Evolutionary conservation across 768 basidiomycete genomes (phyloP).

Genomic region (Lentinula detonsa): DNA sequence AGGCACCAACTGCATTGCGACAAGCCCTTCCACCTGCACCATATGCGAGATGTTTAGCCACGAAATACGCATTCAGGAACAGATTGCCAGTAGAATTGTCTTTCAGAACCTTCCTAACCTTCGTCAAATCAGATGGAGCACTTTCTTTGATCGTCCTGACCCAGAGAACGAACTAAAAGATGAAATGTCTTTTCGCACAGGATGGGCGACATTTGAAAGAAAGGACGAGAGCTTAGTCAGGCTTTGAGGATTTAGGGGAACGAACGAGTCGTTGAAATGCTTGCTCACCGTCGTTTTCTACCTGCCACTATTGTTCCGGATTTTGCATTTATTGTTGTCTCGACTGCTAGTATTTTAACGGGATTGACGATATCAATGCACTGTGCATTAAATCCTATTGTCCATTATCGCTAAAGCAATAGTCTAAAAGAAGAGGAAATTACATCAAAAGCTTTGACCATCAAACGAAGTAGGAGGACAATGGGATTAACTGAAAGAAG

Average conservation of each 20-base stretch:
- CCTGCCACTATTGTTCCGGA: background rate
- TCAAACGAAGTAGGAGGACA: background rate
- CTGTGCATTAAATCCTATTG: background rate
- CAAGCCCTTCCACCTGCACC: conserved; percentile 29
- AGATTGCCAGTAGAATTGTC: conserved; percentile 1
- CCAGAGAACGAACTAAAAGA: background rate
- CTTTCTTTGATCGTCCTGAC: background rate
- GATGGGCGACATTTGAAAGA: background rate
- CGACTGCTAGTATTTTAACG: background rate
- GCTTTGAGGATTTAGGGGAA: background rate
- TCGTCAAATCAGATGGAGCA: background rate
- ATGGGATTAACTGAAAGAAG: background rate
- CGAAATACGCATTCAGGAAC: background rate
- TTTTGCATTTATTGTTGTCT: background rate
- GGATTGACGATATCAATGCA: background rate
- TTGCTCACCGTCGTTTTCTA: background rate
- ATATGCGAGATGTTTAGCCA: conserved; percentile 19
- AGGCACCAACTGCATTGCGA: conserved; percentile 25
- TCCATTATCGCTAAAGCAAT: background rate
- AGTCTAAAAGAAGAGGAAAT: background rate
- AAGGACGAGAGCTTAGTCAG: background rate
- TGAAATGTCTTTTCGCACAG: background rate
- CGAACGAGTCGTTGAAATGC: background rate
- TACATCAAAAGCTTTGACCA: background rate
- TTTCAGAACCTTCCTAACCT: background rate